Conservation (phyloP, 1,284 basidiomycete species). For the Cutaneotrichosporon sp. region DNA sequence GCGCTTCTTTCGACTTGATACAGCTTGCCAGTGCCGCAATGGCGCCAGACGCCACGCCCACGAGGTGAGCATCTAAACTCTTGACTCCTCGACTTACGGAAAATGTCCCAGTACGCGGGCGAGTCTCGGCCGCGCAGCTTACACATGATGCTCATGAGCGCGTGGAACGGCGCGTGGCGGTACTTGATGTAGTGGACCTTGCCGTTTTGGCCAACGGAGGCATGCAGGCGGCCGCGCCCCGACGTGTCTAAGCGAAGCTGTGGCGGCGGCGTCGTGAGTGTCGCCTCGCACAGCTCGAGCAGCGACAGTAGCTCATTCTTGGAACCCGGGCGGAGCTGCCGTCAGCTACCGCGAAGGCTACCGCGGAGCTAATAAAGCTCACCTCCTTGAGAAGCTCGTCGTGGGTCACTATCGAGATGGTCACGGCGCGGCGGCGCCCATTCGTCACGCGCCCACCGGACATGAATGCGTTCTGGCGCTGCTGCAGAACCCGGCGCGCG, state of each 20-base stretch:
- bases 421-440: slow-evolving; percentile 41
- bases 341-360: background rate
- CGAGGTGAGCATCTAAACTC: background rate
- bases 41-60: slow-evolving; percentile 11
- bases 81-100: slow-evolving; percentile 40
- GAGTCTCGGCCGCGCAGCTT: slow-evolving; percentile 33
- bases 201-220: slow-evolving; percentile 22
- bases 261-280: slow-evolving; percentile 22
- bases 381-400: slow-evolving; percentile 41
- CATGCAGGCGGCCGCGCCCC: slow-evolving; percentile 11
- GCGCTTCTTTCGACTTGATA: background rate
- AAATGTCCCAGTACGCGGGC: slow-evolving; percentile 42
- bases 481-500: slow-evolving; percentile 36
- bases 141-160: slow-evolving; percentile 38
- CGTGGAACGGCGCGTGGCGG: slow-evolving; percentile 43
- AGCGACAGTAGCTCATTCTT: slow-evolving; percentile 35
- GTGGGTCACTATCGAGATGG: slow-evolving; percentile 39
- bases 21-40: slow-evolving; percentile 7
- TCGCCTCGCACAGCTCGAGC: slow-evolving; percentile 41
- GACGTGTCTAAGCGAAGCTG: slow-evolving; percentile 7
- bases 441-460: slow-evolving; percentile 31
- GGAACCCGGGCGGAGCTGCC: slow-evolving; percentile 37
- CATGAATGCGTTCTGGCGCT: slow-evolving; percentile 42
- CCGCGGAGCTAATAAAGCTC: too few species aligned
- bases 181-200: slow-evolving; percentile 41